phyloP scores from a whole-genome alignment of 2,329 filamentous ascomycete species.

The Fusarium redolens region DNA sequence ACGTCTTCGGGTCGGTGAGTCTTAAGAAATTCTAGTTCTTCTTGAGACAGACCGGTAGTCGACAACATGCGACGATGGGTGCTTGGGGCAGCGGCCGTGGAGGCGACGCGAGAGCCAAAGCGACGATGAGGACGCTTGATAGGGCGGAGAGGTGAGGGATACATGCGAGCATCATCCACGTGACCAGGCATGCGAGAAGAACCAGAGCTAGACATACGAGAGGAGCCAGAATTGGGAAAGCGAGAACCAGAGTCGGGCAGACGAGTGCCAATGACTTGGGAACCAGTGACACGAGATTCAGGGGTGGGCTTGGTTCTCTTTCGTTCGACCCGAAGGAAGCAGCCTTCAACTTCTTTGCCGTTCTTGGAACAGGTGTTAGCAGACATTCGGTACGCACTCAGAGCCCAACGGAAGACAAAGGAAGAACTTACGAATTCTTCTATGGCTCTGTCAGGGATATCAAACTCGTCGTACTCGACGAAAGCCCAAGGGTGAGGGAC shows the following conservation, averaged over 20 bases:
- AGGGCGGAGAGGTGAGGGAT: not conserved
- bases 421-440: conserved; percentile 50
- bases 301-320: conserved; percentile 46
- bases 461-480: conserved; percentile 54
- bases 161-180: not conserved
- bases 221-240: not conserved
- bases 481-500: conserved; percentile 48
- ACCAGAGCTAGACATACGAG: not conserved
- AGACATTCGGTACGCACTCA: not conserved
- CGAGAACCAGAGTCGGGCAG: not conserved
- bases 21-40: not conserved
- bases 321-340: conserved; percentile 52
- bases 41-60: not conserved
- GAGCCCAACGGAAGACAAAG: not conserved
- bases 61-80: not conserved
- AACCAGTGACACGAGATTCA: not conserved
- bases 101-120: conserved; percentile 1
- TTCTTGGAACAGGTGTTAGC: conserved; percentile 44
- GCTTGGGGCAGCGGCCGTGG: not conserved
- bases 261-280: not conserved
- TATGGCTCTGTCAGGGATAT: conserved; percentile 53
- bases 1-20: not conserved
- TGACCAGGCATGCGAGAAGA: not conserved
- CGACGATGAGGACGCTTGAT: conserved; percentile 13
- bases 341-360: conserved; percentile 47